Base-by-base conservation (phyloP, 176 grass and related monocot genomes). In the Aegilops tauschii region DNA sequence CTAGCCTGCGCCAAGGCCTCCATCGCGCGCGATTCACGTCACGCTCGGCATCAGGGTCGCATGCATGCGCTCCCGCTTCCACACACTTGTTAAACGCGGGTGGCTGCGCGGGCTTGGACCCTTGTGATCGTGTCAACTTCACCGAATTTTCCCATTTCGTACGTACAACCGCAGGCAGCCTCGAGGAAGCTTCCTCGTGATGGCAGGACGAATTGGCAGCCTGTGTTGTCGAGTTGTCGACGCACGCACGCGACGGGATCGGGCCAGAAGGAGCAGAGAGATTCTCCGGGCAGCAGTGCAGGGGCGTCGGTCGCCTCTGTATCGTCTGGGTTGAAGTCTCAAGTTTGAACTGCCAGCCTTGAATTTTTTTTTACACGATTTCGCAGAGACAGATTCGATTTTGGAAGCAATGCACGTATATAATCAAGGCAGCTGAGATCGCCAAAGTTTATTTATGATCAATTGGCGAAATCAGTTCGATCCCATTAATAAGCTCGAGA, bases 151-250 rank as follows among this genome's bases (percentile, higher is more conserved):
- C 50, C 50, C 50, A 7, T 1, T 18, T 18, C 50, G 50, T 54
- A 54, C 50, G 14, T 52, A 17, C 49, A 52, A 54, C 50, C 50
- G 16, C 36, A 30, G 14, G 69, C 35, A 54, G 37, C 66, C 27
- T 6, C 85, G 5, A 62, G 45, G 87, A 88, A 88, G 28, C 80
- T 88, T 88, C 87, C 27, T 70, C 1, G 39, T 11, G 73, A 18
- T 54, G 50, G 50, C 50, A 54, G 50, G 50, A 54, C 50, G 50
- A 17, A 54, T 54, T 54, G 50, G 50, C 50, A 54, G 16, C 4
- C 50, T 54, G 50, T 54, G 50, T 1, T 52, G 49, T 52, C 49
- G 49, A 52, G 49, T 18, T 76, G 73, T 52, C 27, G 14, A 76
- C 44, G 44, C 14, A 30, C 73, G 50, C 50, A 54, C 50, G 67